These are phyloP conservation scores for Cercospora zeae-maydis DNA, from an alignment of 2,329 filamentous ascomycete genomes.

Conservation along the genomic window DNA sequence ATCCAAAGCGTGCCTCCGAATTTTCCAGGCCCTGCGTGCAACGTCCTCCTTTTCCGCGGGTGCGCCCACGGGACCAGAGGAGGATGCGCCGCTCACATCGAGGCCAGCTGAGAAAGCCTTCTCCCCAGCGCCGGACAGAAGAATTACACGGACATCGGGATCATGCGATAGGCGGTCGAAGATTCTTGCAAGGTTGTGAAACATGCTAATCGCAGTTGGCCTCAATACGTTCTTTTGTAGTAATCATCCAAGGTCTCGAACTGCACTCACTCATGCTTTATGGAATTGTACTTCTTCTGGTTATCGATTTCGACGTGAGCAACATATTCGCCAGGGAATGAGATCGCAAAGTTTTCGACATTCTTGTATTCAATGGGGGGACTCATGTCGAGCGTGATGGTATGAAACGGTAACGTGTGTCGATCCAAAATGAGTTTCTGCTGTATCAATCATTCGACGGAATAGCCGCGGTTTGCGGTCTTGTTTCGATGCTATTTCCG, in stretches of 20 bases:
- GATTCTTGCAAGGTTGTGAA: slow-evolving; percentile 70
- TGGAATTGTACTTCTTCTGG: background rate
- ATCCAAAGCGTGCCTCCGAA: slow-evolving; percentile 66
- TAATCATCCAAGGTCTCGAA: background rate
- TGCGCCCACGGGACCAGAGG: slow-evolving; percentile 12
- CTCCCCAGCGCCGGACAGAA: slow-evolving; percentile 77
- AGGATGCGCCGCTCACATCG: slow-evolving; percentile 48
- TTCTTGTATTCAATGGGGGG: background rate
- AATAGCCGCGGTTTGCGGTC: no score
- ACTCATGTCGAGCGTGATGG: background rate
- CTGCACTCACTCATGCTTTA: background rate
- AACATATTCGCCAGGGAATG: background rate
- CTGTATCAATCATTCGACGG: no score
- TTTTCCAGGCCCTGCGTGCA: slow-evolving; percentile 23
- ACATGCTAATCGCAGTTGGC: slow-evolving; percentile 61
- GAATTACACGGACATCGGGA: slow-evolving; percentile 67
- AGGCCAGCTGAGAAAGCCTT: slow-evolving; percentile 75
- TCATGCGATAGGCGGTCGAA: slow-evolving; percentile 71
- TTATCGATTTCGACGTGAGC: background rate
- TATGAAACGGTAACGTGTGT: background rate
- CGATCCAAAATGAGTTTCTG: background rate
- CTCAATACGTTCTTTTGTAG: background rate
- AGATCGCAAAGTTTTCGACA: slow-evolving; percentile 24
- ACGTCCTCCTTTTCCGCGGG: slow-evolving; percentile 17
- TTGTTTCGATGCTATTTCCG: background rate